phyloP scores from a whole-genome alignment of 2,329 filamentous ascomycete species.

The Monilinia laxa region DNA sequence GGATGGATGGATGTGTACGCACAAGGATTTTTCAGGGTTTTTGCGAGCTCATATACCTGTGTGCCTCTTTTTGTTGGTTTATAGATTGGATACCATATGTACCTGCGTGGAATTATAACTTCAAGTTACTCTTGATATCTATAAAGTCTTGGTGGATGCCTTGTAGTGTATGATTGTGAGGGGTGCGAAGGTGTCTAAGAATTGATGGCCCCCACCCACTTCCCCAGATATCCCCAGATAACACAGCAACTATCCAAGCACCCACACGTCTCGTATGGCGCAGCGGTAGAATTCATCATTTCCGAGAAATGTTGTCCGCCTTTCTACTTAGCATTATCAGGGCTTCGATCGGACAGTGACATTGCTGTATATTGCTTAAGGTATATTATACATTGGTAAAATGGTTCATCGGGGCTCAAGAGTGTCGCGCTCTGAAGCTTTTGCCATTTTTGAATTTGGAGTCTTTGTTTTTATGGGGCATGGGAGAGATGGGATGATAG shows the following conservation, averaged over 20 bases:
- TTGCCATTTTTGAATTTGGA: neutral
- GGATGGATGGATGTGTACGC: neutral
- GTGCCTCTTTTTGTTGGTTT: neutral
- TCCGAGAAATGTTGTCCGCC: neutral
- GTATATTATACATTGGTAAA: no score
- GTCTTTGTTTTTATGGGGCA: neutral
- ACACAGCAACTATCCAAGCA: neutral
- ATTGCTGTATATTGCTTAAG: no score
- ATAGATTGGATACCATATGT: constrained; percentile 12
- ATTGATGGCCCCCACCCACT: neutral
- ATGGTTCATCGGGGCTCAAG: neutral
- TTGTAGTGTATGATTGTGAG: no score
- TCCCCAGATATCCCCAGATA: neutral
- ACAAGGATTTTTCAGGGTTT: neutral
- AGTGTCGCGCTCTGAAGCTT: constrained; percentile 2
- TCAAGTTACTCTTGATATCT: neutral
- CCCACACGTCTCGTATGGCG: constrained; percentile 8
- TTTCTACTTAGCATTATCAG: constrained; percentile 4
- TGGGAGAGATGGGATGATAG: neutral
- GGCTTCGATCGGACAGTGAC: neutral
- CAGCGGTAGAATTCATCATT: constrained; percentile 8
- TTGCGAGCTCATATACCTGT: constrained; percentile 9
- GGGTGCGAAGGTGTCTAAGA: no score
- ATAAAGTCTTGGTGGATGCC: neutral
- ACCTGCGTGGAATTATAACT: neutral